Percentiles rank a stretch among this genome's conserved stretches.
Conservation (phyloP, 2,329 filamentous ascomycete species). For the Xylaria sp. region DNA sequence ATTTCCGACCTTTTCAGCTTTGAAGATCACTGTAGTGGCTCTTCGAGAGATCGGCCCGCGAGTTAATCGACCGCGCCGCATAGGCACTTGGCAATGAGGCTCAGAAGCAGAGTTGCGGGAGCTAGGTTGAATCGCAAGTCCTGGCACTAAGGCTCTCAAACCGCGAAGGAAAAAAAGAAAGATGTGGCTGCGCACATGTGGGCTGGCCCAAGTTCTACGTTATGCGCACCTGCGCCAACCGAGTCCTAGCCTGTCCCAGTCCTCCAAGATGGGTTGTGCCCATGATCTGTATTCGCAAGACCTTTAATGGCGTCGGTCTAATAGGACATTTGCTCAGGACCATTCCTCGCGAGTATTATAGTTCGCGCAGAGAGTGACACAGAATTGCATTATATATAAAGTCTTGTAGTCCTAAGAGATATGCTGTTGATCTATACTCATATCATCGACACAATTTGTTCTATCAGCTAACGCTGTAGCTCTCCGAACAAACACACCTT, state of each 20-base stretch:
- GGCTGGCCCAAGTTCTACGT: neutral
- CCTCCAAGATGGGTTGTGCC: neutral
- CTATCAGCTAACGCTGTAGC: no score
- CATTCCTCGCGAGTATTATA: neutral
- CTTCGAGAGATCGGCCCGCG: no score
- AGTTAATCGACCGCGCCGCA: no score
- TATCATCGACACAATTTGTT: slow-evolving; percentile 5
- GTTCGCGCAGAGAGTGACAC: neutral
- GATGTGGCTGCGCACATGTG: neutral
- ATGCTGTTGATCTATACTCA: neutral
- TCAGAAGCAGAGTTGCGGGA: neutral
- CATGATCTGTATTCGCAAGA: neutral
- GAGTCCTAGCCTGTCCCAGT: slow-evolving; percentile 1
- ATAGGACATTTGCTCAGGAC: slow-evolving; percentile 19
- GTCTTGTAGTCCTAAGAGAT: neutral
- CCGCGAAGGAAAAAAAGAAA: no score
- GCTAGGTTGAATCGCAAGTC: no score
- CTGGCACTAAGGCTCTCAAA: no score
- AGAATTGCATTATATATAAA: slow-evolving; percentile 9
- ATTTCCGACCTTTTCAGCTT: no score
- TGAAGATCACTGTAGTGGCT: no score
- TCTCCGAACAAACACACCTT: neutral
- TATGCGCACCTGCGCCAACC: slow-evolving; percentile 23
- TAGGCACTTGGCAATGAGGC: no score
- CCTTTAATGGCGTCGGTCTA: neutral